Evolutionary conservation across 2,329 filamentous ascomycete genomes (phyloP).

Genomic region (Fonsecaea pedrosoi): DNA sequence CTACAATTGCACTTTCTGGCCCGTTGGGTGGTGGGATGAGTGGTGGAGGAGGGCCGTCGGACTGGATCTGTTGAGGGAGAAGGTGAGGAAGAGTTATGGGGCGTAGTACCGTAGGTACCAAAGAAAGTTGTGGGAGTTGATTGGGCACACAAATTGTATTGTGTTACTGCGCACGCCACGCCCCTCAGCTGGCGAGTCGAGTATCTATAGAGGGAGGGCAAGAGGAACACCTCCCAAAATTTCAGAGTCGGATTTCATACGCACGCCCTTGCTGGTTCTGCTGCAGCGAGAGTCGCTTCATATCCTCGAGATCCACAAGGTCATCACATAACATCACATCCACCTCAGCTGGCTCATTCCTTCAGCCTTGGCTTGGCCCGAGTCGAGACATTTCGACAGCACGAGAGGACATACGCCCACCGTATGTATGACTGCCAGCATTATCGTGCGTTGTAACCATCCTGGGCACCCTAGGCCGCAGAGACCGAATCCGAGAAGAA

Average conservation of each 20-base stretch:
- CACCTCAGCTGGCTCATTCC: background rate
- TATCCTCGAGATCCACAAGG: background rate
- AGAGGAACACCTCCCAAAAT: too few relatives aligned
- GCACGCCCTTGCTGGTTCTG: too few relatives aligned
- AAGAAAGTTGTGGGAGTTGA: background rate
- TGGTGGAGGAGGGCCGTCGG: slow-evolving; percentile 32
- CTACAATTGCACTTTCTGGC: slow-evolving; percentile 26
- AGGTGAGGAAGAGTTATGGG: slow-evolving; percentile 13
- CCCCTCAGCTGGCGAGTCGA: background rate
- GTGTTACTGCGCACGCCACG: too few relatives aligned
- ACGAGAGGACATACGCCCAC: background rate
- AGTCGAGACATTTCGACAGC: background rate
- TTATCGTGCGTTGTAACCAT: background rate
- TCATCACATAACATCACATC: too few relatives aligned
- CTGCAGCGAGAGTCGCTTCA: background rate
- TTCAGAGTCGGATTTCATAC: too few relatives aligned
- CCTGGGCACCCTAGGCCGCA: background rate
- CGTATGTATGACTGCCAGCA: background rate
- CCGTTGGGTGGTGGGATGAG: slow-evolving; percentile 33
- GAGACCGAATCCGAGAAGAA: background rate
- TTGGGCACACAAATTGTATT: too few relatives aligned
- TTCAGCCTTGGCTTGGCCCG: background rate
- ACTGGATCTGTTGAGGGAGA: slow-evolving; percentile 28
- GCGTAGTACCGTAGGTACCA: background rate
- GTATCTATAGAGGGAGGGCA: background rate